These are phyloP conservation scores for Solanum boliviense DNA, from an alignment of 257 asterid species.

Conservation along the genomic window DNA sequence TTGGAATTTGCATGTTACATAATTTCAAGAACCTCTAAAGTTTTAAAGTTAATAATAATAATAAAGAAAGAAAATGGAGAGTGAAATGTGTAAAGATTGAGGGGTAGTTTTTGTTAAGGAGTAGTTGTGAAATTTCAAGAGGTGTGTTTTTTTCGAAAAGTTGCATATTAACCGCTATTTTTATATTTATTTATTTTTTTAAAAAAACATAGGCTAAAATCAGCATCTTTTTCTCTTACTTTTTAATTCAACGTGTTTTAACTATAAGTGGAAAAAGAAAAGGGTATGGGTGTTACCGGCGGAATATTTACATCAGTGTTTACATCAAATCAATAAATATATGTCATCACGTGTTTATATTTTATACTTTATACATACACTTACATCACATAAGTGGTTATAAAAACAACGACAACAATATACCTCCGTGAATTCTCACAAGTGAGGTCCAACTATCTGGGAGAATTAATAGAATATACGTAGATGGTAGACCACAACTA, in stretches of 20 bases:
- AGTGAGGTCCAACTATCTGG: background rate
- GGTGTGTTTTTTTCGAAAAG: background rate
- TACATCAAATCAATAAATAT: background rate
- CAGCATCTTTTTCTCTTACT: background rate
- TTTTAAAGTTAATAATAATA: background rate
- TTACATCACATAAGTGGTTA: background rate
- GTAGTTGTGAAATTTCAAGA: background rate
- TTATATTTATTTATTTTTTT: background rate
- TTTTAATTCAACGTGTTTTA: background rate
- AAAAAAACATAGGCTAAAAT: background rate
- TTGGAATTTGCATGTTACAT: background rate
- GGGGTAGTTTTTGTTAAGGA: background rate
- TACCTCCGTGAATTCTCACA: background rate
- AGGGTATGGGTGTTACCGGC: background rate
- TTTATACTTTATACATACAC: too few species aligned
- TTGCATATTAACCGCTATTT: background rate
- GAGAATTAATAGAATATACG: too few species aligned
- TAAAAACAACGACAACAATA: background rate
- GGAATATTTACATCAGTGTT: background rate
- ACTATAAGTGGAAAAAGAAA: background rate
- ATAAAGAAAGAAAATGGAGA: background rate
- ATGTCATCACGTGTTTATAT: background rate
- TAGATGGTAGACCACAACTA: background rate
- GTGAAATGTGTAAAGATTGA: background rate
- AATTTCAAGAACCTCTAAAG: background rate